phyloP scores from a whole-genome alignment of 1,139 yeast genomes.

The Lodderomyces margitis region DNA sequence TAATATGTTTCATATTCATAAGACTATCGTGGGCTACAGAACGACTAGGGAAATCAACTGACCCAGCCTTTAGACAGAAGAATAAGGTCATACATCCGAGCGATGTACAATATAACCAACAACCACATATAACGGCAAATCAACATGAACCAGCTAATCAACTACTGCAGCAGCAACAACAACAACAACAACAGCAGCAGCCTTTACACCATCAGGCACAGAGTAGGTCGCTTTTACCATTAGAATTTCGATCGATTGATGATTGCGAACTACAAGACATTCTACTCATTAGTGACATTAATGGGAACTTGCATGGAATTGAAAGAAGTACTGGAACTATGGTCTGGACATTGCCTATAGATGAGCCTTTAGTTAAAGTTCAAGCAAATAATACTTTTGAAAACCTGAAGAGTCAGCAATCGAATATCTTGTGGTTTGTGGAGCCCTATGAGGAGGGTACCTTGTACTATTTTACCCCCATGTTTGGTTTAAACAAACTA shows the following conservation, averaged over 20 bases:
- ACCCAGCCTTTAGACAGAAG: constrained; percentile 11
- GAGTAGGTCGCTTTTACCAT: constrained; percentile 25
- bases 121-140: not conserved
- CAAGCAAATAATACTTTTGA: constrained; percentile 27
- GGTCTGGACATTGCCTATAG: constrained; percentile 70
- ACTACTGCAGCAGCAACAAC: constrained; percentile 11
- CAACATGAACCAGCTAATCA: too few species aligned
- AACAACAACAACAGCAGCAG: constrained; percentile 10
- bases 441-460: constrained; percentile 90
- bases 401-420: constrained; percentile 9
- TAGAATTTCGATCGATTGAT: constrained; percentile 40
- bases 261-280: constrained; percentile 63
- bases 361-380: constrained; percentile 50
- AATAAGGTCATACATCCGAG: constrained; percentile 2
- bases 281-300: constrained; percentile 75
- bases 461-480: constrained; percentile 80
- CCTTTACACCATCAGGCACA: constrained; percentile 9
- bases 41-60: constrained; percentile 26
- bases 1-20: constrained; percentile 9
- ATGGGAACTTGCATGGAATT: constrained; percentile 84
- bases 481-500: constrained; percentile 71
- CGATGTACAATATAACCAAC: constrained; percentile 5
- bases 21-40: constrained; percentile 18
- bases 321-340: constrained; percentile 74
- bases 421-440: constrained; percentile 67